Conservation (phyloP, 192 early-diverging fungal genomes). For the Helicostylum pulchrum region DNA sequence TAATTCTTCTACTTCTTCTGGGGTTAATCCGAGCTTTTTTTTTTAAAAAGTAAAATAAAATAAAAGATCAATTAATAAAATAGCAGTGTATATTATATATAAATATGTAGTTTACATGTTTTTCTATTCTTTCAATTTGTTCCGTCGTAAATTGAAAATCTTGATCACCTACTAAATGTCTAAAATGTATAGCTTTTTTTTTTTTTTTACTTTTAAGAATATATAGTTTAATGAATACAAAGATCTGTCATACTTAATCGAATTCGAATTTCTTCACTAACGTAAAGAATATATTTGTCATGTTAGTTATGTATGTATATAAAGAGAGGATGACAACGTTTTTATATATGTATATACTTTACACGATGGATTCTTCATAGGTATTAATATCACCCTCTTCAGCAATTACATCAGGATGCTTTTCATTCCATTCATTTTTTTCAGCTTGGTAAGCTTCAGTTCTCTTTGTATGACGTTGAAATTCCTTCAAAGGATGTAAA, state of each 20-base stretch:
- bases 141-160: constrained; percentile 16
- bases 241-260: not conserved
- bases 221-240: not conserved
- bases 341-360: no score
- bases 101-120: constrained; percentile 16
- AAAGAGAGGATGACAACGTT: no score
- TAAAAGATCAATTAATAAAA: not conserved
- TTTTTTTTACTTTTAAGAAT: not conserved
- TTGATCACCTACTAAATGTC: constrained; percentile 31
- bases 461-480: constrained; percentile 21
- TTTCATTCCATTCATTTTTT: constrained; percentile 20
- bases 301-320: no score
- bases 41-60: not conserved
- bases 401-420: constrained; percentile 1
- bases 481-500: constrained; percentile 25
- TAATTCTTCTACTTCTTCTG: constrained; percentile 13
- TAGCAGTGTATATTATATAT: not conserved
- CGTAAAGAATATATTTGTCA: not conserved
- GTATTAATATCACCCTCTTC: not conserved
- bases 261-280: not conserved
- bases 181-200: constrained; percentile 31
- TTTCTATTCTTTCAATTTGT: not conserved
- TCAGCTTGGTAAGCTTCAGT: constrained; percentile 22
- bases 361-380: not conserved
- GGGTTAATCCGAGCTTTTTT: constrained; percentile 19